These are phyloP conservation scores for Onygenales sp. DNA, from an alignment of 2,329 filamentous ascomycete species.

Conservation along the genomic window DNA sequence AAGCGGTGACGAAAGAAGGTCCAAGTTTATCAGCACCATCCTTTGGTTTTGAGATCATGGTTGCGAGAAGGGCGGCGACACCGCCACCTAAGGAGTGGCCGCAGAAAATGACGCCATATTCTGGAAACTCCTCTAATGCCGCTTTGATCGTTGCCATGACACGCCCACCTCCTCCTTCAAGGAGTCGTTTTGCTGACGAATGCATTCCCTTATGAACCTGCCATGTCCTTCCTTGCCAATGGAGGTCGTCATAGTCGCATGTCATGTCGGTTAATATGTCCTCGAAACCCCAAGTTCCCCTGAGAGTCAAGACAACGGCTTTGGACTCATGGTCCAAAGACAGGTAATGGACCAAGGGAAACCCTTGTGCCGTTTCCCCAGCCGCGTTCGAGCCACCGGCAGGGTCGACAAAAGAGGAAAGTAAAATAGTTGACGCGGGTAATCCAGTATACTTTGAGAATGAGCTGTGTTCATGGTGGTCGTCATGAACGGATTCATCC, in stretches of 20 bases:
- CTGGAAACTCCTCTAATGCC: constrained; percentile 55
- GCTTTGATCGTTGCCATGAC: constrained; percentile 58
- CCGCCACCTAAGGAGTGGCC: constrained; percentile 62
- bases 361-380: constrained; percentile 55
- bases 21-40: constrained; percentile 33
- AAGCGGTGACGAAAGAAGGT: constrained; percentile 54
- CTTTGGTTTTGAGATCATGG: constrained; percentile 58
- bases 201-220: constrained; percentile 68
- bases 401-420: constrained; percentile 62
- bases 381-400: constrained; percentile 57
- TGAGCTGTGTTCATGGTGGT: constrained; percentile 36
- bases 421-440: constrained; percentile 40
- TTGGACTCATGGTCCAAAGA: constrained; percentile 62
- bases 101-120: constrained; percentile 61
- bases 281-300: constrained; percentile 64
- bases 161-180: constrained; percentile 58
- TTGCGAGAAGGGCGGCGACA: constrained; percentile 60
- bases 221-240: constrained; percentile 55
- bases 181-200: constrained; percentile 57
- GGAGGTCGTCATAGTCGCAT: constrained; percentile 52
- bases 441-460: constrained; percentile 37
- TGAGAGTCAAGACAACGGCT: constrained; percentile 62
- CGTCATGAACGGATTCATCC: constrained; percentile 27
- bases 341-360: constrained; percentile 65
- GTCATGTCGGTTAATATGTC: constrained; percentile 66